Percentiles rank a stretch among this genome's conserved stretches.
These are phyloP conservation scores for Podospora pseudopauciseta DNA, from an alignment of 495 filamentous ascomycete genomes.

Conservation along the genomic window DNA sequence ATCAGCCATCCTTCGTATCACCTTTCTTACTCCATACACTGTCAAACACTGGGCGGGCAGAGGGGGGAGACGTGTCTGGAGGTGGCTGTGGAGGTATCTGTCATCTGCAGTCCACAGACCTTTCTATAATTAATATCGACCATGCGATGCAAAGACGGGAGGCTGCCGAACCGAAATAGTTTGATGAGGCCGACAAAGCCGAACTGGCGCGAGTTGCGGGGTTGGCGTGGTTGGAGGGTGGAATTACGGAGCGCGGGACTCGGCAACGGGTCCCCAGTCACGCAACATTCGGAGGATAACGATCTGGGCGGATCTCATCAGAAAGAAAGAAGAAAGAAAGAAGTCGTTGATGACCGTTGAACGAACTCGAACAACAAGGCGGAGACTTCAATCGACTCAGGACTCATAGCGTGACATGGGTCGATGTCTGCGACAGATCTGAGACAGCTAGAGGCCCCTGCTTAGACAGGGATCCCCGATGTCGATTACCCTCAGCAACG, in stretches of 20 bases:
- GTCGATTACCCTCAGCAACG: slow-evolving; percentile 26
- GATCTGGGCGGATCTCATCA: slow-evolving; percentile 22
- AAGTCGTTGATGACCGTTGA: slow-evolving; percentile 5
- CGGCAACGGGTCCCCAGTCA: neutral
- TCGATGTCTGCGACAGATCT: slow-evolving; percentile 34
- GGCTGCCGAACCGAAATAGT: slow-evolving; percentile 2
- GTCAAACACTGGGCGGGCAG: slow-evolving; percentile 26
- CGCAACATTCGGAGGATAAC: slow-evolving; percentile 14
- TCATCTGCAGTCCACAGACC: neutral
- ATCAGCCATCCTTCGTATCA: slow-evolving; percentile 26
- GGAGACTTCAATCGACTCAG: slow-evolving; percentile 8
- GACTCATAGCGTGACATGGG: slow-evolving; percentile 24
- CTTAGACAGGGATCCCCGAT: slow-evolving; percentile 24
- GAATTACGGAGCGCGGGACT: neutral
- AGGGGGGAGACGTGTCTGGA: slow-evolving; percentile 5
- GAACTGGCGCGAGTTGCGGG: neutral
- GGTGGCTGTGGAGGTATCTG: slow-evolving; percentile 6
- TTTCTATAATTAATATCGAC: slow-evolving; percentile 2
- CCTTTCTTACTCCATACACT: slow-evolving; percentile 26
- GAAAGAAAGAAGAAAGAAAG: slow-evolving; percentile 16
- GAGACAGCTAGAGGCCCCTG: slow-evolving; percentile 32
- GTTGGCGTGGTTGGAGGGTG: neutral
- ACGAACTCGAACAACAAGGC: neutral
- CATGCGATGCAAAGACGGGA: neutral
- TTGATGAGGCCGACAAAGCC: neutral